Evolutionary conservation across 805 yeast genomes (phyloP).

Genomic region (Yarrowia deformans): DNA sequence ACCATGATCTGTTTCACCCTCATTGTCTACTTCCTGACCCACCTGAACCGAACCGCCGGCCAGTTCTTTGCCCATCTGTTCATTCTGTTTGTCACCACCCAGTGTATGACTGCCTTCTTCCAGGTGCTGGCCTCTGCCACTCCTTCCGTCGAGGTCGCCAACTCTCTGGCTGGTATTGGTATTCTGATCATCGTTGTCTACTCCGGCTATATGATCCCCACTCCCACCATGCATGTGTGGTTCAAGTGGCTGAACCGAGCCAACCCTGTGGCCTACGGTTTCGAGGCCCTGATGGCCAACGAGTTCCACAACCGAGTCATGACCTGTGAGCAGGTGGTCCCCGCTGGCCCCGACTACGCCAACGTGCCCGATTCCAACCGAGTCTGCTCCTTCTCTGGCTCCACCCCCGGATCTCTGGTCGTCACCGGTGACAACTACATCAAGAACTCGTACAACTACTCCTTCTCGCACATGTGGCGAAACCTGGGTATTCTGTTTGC

Average conservation of each 20-base stretch:
- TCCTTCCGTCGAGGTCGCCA: slow-evolving; percentile 62
- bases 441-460: slow-evolving; percentile 57
- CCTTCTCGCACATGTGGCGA: slow-evolving; percentile 74
- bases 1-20: slow-evolving; percentile 57
- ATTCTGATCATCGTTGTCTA: slow-evolving; percentile 62
- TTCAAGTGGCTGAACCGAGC: slow-evolving; percentile 69
- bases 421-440: slow-evolving; percentile 71
- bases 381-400: slow-evolving; percentile 69
- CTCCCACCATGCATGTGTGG: slow-evolving; percentile 72
- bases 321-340: slow-evolving; percentile 63
- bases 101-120: slow-evolving; percentile 61
- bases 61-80: slow-evolving; percentile 61
- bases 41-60: slow-evolving; percentile 59
- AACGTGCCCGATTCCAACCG: slow-evolving; percentile 52
- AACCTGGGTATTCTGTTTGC: slow-evolving; percentile 73
- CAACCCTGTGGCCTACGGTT: slow-evolving; percentile 64
- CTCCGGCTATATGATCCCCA: slow-evolving; percentile 69
- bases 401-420: slow-evolving; percentile 59
- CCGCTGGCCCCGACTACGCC: slow-evolving; percentile 64
- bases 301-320: slow-evolving; percentile 68
- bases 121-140: slow-evolving; percentile 60
- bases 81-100: slow-evolving; percentile 56
- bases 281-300: slow-evolving; percentile 68
- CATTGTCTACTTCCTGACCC: slow-evolving; percentile 64
- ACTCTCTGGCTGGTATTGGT: slow-evolving; percentile 64